Evolutionary conservation across 164 flowering plant species (phyloP).

Genomic region (Paratinospora sagittata): DNA sequence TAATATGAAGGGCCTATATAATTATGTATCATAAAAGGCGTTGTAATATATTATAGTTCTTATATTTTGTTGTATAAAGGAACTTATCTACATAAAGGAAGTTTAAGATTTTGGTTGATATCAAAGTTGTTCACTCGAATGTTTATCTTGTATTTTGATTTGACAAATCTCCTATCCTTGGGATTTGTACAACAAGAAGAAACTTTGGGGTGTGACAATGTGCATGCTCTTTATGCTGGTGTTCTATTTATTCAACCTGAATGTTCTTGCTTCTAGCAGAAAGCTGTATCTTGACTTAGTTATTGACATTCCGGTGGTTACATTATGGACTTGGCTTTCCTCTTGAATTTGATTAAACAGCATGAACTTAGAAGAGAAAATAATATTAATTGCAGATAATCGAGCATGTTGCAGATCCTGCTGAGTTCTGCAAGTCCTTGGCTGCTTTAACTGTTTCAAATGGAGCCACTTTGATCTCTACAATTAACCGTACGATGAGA

Average conservation of each 20-base stretch:
- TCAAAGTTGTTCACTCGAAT: too few relatives aligned
- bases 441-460: slow-evolving; percentile 50
- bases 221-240: not conserved
- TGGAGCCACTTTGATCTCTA: slow-evolving; percentile 85
- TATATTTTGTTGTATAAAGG: too few relatives aligned
- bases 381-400: slow-evolving; percentile 51
- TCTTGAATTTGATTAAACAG: not conserved
- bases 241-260: not conserved
- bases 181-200: too few relatives aligned
- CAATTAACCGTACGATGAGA: slow-evolving; percentile 86
- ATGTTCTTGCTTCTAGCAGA: not conserved
- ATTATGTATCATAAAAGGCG: too few relatives aligned
- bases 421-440: slow-evolving; percentile 90
- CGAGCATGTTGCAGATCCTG: slow-evolving; percentile 93
- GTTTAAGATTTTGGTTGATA: too few relatives aligned
- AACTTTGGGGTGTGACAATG: too few relatives aligned
- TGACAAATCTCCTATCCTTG: too few relatives aligned
- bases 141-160: too few relatives aligned
- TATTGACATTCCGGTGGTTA: not conserved
- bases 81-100: too few relatives aligned
- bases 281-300: not conserved
- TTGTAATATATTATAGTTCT: too few relatives aligned
- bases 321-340: not conserved
- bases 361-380: not conserved
- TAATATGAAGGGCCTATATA: too few relatives aligned